phyloP scores from a whole-genome alignment of 129 eudicot genomes.

The Logfia minima region DNA sequence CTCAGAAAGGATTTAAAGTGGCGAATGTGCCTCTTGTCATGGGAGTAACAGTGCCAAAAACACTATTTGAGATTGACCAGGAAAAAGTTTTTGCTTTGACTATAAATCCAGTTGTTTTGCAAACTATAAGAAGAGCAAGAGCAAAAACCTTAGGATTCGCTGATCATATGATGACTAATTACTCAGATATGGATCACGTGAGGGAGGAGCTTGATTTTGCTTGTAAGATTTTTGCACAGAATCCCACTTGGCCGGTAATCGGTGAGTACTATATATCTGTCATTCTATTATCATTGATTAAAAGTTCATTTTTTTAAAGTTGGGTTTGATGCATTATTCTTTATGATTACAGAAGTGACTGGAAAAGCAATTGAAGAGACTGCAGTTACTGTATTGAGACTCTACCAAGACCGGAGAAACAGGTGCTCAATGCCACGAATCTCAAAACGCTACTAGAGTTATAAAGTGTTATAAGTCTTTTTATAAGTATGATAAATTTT shows the following conservation, averaged over 20 bases:
- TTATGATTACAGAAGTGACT: conserved; percentile 72
- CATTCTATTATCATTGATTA: neutral
- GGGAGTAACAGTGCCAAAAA: conserved; percentile 63
- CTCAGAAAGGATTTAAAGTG: conserved; percentile 91
- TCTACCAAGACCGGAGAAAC: conserved; percentile 81
- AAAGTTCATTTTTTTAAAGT: neutral
- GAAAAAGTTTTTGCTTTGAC: conserved; percentile 84
- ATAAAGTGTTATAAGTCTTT: neutral
- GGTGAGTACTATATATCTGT: conserved; percentile 44
- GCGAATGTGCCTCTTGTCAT: conserved; percentile 91
- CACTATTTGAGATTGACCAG: conserved; percentile 69
- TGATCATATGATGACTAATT: conserved; percentile 50
- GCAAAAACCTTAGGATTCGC: conserved; percentile 77
- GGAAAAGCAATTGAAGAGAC: conserved; percentile 97
- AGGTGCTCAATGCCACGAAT: conserved; percentile 93
- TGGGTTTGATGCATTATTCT: conserved; percentile 2
- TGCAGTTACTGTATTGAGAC: conserved; percentile 80
- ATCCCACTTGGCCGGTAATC: conserved; percentile 91
- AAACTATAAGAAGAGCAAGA: conserved; percentile 75
- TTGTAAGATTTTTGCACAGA: conserved; percentile 66
- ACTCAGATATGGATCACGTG: conserved; percentile 75
- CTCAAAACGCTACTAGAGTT: conserved; percentile 76
- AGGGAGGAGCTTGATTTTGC: conserved; percentile 67
- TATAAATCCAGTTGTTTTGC: conserved; percentile 74
- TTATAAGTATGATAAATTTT: neutral